Base-by-base conservation (phyloP, 2,329 filamentous ascomycete genomes). In the Colletotrichum sp. region DNA sequence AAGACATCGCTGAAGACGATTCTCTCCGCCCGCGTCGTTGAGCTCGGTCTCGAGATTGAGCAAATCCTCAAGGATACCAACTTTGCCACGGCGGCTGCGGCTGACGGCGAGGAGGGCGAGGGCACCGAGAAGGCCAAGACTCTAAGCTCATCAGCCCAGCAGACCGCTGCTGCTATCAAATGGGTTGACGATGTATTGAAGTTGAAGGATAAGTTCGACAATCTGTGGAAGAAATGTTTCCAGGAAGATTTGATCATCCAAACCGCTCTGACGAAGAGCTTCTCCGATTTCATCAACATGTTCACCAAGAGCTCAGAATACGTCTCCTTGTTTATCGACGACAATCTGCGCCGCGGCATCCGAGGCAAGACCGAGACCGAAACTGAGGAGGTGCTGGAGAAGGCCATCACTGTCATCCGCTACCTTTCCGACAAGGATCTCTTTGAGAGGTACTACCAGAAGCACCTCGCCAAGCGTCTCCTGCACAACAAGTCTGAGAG, bases 401-500 rank as follows among this genome's bases (percentile, higher is more conserved):
- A 97, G 82, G 96, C 96, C 15, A 97, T 98, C 76, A 92, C 94
- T 0, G 88, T 99, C 8, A 90, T 99, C 68, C 93, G 96, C 61
- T 98, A 98, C 79, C 91, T 99, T 48, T 92, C 93, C 71, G 96
- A 98, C 81, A 97, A 96, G 85, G 97, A 99, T 82, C 89, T 98
- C 79, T 98, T 99, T 81, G 96, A 99, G 86, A 92, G 94, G 6
- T 99, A 99, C 84, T 98, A 99, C 88, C 98, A 98, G 88, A 98
- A 98, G 83, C 97, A 99, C 85, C 90, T 99, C 28, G 96, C 95
- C 60, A 94, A 95, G 75, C 93, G 97, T 67, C 87, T 99, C 56
- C 88, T 99, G 21, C 95, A 97, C 85, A 95, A 94, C 82, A 97
- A 97, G 80, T 96, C 95, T 0, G 93, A 97, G 79, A 98, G 95